Evolutionary conservation across 2,329 filamentous ascomycete species (phyloP), one percentile per base, ranked within the genome.

Genomic region (Cercospora sesami): DNA sequence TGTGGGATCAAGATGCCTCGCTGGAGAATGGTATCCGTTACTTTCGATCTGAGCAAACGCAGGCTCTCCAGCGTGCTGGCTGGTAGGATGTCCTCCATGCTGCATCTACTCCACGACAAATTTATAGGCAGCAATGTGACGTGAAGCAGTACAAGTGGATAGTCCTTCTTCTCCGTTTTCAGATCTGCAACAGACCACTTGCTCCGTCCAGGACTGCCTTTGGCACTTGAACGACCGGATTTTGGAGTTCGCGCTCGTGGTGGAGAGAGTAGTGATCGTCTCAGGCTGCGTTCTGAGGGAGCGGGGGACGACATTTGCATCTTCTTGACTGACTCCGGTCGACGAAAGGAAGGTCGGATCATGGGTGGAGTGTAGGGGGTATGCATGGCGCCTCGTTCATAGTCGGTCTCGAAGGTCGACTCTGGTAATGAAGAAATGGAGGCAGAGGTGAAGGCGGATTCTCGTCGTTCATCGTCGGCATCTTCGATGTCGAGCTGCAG

Each of bases 61-160:
- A 89, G 91, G 33, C 87, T 87, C 69, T 88, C 86, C 14, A 80
- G 72, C 75, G 87, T 72, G 79, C 79, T 76, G 70, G 79, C 79
- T 69, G 86, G 86, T 67, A 88, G 79, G 6, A 85, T 77, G 33
- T 84, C 83, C 58, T 79, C 80, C 73, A 89, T 80, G 18, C 81
- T 73, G 7, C 83, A 79, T 63, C 81, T 78, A 4, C 83, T 81
- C 57, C 90, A 93, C 0, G 84, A 82, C 83, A 90, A 87, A 48
- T 87, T 83, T 9, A 92, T 83, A 0, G 92, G 91, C 5, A 95
- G 81, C 0, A 94, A 82, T 0, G 91, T 94, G 39, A 92, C 89
- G 73, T 95, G 92, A 4, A 95, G 83, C 58, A 95, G 82, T 1
- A 95, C 90, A 2, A 95, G 83, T 2, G 92, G 92, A n/a, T 74